Conservation (phyloP, 2,329 filamentous ascomycete species). For the Neocucurbitaria cava region DNA sequence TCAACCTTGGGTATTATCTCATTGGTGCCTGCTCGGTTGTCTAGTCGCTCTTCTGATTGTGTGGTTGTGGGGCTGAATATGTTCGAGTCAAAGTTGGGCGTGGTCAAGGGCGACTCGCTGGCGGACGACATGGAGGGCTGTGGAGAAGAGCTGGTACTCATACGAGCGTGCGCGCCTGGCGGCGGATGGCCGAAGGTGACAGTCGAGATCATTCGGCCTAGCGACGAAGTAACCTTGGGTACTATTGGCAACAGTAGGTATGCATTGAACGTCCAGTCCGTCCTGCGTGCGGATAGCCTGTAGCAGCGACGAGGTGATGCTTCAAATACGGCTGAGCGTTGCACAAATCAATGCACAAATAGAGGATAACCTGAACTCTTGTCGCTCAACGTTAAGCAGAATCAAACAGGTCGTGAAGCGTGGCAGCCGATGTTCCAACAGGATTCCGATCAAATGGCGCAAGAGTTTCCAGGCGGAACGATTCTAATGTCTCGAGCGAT, state of each 20-base stretch:
- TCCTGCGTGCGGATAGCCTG: slow-evolving; percentile 4
- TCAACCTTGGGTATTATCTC: slow-evolving; percentile 62
- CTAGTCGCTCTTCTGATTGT: slow-evolving; percentile 33
- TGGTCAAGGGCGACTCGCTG: slow-evolving; percentile 49
- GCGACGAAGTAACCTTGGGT: slow-evolving; percentile 17
- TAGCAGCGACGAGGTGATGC: slow-evolving; percentile 9
- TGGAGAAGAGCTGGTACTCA: slow-evolving; percentile 51
- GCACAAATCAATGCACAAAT: slow-evolving; percentile 10
- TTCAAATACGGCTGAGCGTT: slow-evolving; percentile 3
- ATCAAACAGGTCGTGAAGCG: slow-evolving; percentile 16
- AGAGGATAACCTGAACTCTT: slow-evolving; percentile 12
- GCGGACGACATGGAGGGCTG: slow-evolving; percentile 51
- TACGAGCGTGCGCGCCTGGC: slow-evolving; percentile 38
- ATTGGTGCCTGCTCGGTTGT: slow-evolving; percentile 34
- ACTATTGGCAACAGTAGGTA: slow-evolving; percentile 24
- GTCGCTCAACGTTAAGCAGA: slow-evolving; percentile 11
- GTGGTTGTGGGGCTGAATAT: slow-evolving; percentile 32
- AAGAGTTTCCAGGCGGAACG: slow-evolving; percentile 32
- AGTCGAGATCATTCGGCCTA: slow-evolving; percentile 46
- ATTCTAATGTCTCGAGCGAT: slow-evolving; percentile 39
- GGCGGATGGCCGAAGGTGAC: slow-evolving; percentile 45
- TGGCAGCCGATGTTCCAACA: slow-evolving; percentile 10
- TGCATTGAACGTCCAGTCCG: slow-evolving; percentile 34
- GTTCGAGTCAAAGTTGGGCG: slow-evolving; percentile 43
- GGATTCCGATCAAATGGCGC: slow-evolving; percentile 17